Evolutionary conservation across 257 asterid species (phyloP).

Genomic region (Jasminum sambac): DNA sequence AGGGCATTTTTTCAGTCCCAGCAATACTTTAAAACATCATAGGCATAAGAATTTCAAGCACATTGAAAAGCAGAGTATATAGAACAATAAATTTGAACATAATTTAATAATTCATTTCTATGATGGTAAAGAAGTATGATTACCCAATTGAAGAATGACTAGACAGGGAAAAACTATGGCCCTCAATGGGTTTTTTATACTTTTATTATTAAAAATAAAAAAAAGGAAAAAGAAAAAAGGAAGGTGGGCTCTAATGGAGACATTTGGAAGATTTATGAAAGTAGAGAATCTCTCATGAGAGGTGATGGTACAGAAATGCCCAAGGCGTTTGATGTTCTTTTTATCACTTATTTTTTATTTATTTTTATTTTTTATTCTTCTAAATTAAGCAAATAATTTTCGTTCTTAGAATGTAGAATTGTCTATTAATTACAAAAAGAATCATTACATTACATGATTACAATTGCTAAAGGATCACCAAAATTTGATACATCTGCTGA

Average conservation of each 20-base stretch:
- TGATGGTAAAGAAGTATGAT: too few species aligned
- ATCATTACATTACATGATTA: constrained; percentile 22
- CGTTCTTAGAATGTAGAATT: constrained; percentile 16
- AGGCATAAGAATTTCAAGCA: too few species aligned
- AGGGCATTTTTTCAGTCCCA: too few species aligned
- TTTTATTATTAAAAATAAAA: not conserved
- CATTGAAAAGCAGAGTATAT: too few species aligned
- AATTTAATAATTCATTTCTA: too few species aligned
- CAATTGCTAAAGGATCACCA: not conserved
- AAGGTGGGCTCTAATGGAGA: not conserved
- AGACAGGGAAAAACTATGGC: not conserved
- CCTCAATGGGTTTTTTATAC: not conserved
- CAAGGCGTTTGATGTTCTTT: not conserved
- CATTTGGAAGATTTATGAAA: not conserved
- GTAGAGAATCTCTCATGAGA: constrained; percentile 1
- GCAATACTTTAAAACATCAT: too few species aligned
- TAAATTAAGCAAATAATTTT: not conserved
- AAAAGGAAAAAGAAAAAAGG: not conserved
- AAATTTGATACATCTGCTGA: constrained; percentile 1
- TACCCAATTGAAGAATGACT: not conserved
- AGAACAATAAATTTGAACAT: too few species aligned
- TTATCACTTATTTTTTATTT: not conserved
- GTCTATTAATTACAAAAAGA: constrained; percentile 42
- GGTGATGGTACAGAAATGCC: not conserved
- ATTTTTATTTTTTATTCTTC: not conserved